phyloP scores from a whole-genome alignment of 2,329 filamentous ascomycete genomes.

The Sordariomycetes sp. region DNA sequence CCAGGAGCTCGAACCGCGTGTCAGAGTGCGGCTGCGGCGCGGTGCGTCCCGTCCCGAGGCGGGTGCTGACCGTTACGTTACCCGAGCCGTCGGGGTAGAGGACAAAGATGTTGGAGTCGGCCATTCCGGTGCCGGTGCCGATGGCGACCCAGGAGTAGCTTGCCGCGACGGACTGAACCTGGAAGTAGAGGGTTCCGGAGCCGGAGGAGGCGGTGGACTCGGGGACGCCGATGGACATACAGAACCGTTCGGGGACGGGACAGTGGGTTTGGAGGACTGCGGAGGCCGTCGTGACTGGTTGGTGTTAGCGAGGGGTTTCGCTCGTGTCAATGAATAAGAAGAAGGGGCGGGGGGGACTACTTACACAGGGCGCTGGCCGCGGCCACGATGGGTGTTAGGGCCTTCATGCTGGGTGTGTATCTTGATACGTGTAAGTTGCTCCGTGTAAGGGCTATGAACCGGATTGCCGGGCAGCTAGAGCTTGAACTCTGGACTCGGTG shows the following conservation, averaged over 20 bases:
- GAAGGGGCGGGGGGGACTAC: too few relatives aligned
- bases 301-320: not conserved
- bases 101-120: conserved; percentile 45
- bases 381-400: conserved; percentile 1
- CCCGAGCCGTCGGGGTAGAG: conserved; percentile 43
- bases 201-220: conserved; percentile 28
- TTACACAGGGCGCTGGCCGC: conserved; percentile 10
- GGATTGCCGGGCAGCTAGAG: too few relatives aligned
- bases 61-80: conserved; percentile 49
- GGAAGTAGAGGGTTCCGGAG: conserved; percentile 45
- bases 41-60: conserved; percentile 30
- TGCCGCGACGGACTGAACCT: conserved; percentile 38
- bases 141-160: conserved; percentile 43
- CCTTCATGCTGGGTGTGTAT: not conserved
- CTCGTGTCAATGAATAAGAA: not conserved
- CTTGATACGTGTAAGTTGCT: not conserved
- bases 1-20: conserved; percentile 36
- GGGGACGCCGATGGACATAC: conserved; percentile 43
- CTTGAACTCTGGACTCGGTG: not conserved
- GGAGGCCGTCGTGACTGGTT: not conserved
- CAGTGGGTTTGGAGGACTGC: conserved; percentile 17
- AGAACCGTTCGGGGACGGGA: conserved; percentile 26
- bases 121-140: conserved; percentile 42
- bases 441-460: too few relatives aligned
- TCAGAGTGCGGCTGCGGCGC: conserved; percentile 31